phyloP scores from a whole-genome alignment of 208 protist species.

The Leishmania tarentolae region DNA sequence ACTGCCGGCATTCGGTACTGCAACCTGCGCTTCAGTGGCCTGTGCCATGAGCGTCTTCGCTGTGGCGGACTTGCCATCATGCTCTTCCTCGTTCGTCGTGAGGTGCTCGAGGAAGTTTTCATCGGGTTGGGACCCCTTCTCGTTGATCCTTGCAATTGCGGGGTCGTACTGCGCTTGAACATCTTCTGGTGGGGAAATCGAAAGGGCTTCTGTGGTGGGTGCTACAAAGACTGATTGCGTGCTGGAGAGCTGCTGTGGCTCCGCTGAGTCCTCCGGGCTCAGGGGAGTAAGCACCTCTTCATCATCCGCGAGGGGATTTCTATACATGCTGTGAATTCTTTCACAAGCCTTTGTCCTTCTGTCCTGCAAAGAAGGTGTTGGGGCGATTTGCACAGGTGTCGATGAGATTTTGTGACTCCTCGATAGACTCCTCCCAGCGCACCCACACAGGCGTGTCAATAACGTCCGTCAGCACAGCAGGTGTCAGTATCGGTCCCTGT shows the following conservation, averaged over 20 bases:
- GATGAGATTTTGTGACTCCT: not conserved
- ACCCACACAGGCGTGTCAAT: not conserved
- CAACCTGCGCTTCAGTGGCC: not conserved
- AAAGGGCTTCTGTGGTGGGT: not conserved
- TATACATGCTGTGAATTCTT: not conserved
- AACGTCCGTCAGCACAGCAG: not conserved
- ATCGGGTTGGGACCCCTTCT: not conserved
- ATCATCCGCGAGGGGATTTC: constrained; percentile 20
- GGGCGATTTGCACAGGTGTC: not conserved
- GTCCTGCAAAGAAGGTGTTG: not conserved
- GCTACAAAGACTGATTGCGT: not conserved
- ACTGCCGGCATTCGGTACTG: not conserved
- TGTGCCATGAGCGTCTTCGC: not conserved
- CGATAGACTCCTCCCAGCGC: not conserved
- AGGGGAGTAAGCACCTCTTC: constrained; percentile 7
- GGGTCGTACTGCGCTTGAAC: not conserved
- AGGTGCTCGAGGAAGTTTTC: not conserved
- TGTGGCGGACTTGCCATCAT: not conserved
- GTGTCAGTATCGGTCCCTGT: constrained; percentile 2
- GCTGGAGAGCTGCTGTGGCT: not conserved
- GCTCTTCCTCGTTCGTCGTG: not conserved
- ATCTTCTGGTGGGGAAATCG: not conserved
- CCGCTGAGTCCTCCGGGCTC: not conserved
- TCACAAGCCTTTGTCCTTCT: too few relatives aligned
- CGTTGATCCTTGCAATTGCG: not conserved